A percentile compares a stretch with the other conserved stretches of the same genome.
Evolutionary conservation across 352 stramenopile genomes (phyloP).

Genomic region (Phytophthora sp.): DNA sequence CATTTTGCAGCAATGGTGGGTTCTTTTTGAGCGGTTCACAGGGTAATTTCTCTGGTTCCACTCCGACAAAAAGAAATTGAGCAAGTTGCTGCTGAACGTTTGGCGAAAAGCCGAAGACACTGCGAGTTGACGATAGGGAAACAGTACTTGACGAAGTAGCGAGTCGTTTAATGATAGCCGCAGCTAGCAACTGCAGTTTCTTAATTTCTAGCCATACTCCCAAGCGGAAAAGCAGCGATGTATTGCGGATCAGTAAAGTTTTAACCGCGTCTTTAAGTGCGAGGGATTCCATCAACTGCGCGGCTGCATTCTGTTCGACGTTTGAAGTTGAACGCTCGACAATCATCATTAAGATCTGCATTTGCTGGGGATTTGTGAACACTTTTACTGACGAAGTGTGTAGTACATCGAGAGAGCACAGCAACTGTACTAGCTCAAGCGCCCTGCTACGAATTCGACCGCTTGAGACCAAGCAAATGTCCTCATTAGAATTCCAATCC

Average conservation of each 20-base stretch:
- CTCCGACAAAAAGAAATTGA: slow-evolving; percentile 36
- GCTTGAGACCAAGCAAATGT: slow-evolving; percentile 21
- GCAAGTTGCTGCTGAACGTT: slow-evolving; percentile 44
- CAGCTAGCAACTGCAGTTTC: slow-evolving; percentile 10
- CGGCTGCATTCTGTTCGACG: slow-evolving; percentile 31
- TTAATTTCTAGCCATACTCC: slow-evolving; percentile 23
- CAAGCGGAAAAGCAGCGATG: slow-evolving; percentile 23
- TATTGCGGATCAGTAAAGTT: slow-evolving; percentile 9
- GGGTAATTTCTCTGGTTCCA: background rate
- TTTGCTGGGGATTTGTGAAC: slow-evolving; percentile 26
- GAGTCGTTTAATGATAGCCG: slow-evolving; percentile 12
- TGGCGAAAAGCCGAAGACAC: slow-evolving; percentile 29
- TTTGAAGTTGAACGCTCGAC: slow-evolving; percentile 31
- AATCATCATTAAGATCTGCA: slow-evolving; percentile 37
- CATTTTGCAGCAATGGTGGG: background rate
- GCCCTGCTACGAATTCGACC: slow-evolving; percentile 25
- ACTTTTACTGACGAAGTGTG: slow-evolving; percentile 27
- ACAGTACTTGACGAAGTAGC: slow-evolving; percentile 8
- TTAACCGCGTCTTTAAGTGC: slow-evolving; percentile 27
- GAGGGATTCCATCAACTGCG: slow-evolving; percentile 32
- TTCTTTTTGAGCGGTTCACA: background rate
- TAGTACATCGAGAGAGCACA: slow-evolving; percentile 39
- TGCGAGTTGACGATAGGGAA: background rate
- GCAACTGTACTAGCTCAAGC: slow-evolving; percentile 32
- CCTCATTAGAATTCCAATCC: background rate